phyloP scores from a whole-genome alignment of 2,329 filamentous ascomycete genomes.

The Fusarium penzigii region DNA sequence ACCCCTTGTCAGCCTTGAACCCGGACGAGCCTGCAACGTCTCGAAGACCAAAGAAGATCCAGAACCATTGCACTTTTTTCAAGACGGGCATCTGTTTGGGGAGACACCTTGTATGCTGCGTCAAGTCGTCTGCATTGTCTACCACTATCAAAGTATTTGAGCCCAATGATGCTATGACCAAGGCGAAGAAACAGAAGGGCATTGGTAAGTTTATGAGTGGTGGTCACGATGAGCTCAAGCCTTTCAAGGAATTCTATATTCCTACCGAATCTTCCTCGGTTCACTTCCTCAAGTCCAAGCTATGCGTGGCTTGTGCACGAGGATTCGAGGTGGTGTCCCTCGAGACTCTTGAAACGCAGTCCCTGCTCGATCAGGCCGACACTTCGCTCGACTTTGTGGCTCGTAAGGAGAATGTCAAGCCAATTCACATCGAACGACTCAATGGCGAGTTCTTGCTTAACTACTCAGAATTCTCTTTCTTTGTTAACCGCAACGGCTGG shows the following conservation, averaged over 20 bases:
- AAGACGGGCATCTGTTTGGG: slow-evolving; percentile 94
- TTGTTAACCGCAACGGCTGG: slow-evolving; percentile 98
- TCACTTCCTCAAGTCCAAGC: slow-evolving; percentile 93
- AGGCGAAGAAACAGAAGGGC: slow-evolving; percentile 93
- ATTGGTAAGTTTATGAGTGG: slow-evolving; percentile 93
- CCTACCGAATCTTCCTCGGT: slow-evolving; percentile 97
- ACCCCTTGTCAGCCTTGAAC: slow-evolving; percentile 83
- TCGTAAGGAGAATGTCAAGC: slow-evolving; percentile 87
- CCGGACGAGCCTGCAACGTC: slow-evolving; percentile 76
- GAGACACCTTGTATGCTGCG: slow-evolving; percentile 91
- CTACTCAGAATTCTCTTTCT: slow-evolving; percentile 98
- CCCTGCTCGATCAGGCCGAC: slow-evolving; percentile 93
- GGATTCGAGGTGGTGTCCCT: slow-evolving; percentile 97
- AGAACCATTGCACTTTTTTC: slow-evolving; percentile 98
- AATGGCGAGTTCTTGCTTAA: slow-evolving; percentile 97
- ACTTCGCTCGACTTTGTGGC: slow-evolving; percentile 97
- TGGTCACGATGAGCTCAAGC: slow-evolving; percentile 91
- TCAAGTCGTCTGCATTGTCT: slow-evolving; percentile 89
- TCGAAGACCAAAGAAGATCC: slow-evolving; percentile 92
- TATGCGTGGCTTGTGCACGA: slow-evolving; percentile 92
- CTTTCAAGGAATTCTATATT: slow-evolving; percentile 99
- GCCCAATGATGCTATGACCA: slow-evolving; percentile 90
- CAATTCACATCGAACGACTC: slow-evolving; percentile 95
- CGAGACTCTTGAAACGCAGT: slow-evolving; percentile 97
- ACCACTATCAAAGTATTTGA: slow-evolving; percentile 99